Evolutionary conservation across 768 basidiomycete species (phyloP), one percentile per base, ranked within the genome.

Genomic region (Pleurotus djamor): DNA sequence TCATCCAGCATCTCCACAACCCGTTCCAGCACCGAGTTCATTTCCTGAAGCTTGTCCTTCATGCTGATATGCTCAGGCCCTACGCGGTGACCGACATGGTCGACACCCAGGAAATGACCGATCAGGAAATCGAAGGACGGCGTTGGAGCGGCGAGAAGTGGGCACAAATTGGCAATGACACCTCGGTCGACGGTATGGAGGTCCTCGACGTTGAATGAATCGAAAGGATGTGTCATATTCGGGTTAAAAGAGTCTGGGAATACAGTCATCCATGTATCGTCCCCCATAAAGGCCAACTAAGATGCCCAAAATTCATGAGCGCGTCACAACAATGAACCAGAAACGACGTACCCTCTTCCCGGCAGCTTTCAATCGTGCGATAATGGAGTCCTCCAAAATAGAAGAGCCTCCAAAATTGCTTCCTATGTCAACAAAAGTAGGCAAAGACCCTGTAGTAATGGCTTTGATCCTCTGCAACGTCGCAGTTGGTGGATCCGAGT

Each of bases 171-270:
- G 9, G 76, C 66, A 38, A 91, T 88, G 58, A 98, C 95, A 6
- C 96, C 96, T 54, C 89, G 79, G 66, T 99, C 97, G 49, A 98
- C 97, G 0, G 93, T 89, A 67, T 99, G 95, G 3, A 99, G 80
- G 69, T 98, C 97, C 71, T 98, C 97, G 60, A 99, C 97, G 71
- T 98, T 95, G 81, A 99, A 98, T 0, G 95, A 97, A 72, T 97
- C 96, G 69, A 86, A 98, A 0, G 96, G 89, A 67, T 85, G 89
- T 0, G 89, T 80, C 79, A 91, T 85, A 66, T 91, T 87, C 12
- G 76, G 71, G 33, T 82, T 77, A 64, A 98, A 94, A 4, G 84
- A 75, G 55, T 82, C 75, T 0, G 96, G 93, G 68, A 95, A 99
- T 10, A 96, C 83, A 1, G 87, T 83, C 72, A 91, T 84, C 97